Percentiles rank a stretch among this genome's conserved stretches.
Evolutionary conservation across 805 yeast species (phyloP).

Genomic region (Wickerhamomyces tratensis): DNA sequence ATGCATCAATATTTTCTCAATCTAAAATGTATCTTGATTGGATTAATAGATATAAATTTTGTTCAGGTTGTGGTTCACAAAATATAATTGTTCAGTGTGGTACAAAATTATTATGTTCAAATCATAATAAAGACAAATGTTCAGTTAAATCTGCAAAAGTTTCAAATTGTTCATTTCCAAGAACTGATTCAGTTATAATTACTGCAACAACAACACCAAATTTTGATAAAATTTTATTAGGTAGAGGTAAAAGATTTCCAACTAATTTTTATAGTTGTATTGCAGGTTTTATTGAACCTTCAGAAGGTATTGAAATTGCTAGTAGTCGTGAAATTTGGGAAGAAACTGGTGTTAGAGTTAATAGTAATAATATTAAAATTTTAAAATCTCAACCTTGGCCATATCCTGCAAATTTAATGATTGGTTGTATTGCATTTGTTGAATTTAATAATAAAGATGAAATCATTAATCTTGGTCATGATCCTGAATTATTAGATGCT

Average conservation of each 20-base stretch:
- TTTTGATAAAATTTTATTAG: constrained; percentile 56
- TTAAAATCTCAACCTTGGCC: constrained; percentile 95
- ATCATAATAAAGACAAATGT: constrained; percentile 12
- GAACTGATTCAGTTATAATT: constrained; percentile 86
- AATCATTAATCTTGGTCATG: constrained; percentile 63
- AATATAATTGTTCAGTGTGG: constrained; percentile 60
- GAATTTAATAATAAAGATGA: constrained; percentile 60
- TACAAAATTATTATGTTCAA: constrained; percentile 45
- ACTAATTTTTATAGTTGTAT: constrained; percentile 67
- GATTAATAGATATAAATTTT: constrained; percentile 62
- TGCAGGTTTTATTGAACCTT: constrained; percentile 95
- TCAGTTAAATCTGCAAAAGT: constrained; percentile 34
- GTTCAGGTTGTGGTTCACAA: constrained; percentile 79
- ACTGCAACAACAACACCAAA: constrained; percentile 62
- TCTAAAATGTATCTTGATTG: constrained; percentile 83
- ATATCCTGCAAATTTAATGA: constrained; percentile 86
- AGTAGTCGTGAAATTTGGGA: constrained; percentile 90
- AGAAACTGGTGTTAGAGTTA: constrained; percentile 76
- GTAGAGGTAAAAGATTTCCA: constrained; percentile 56
- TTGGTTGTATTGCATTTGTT: constrained; percentile 83
- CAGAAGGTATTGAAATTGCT: constrained; percentile 85
- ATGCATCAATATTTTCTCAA: constrained; percentile 68
- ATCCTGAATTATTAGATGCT: constrained; percentile 79
- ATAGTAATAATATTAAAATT: constrained; percentile 44
- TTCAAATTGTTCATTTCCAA: constrained; percentile 79